phyloP scores from a whole-genome alignment of 2,329 filamentous ascomycete genomes.

The Penicillium corylophilum region DNA sequence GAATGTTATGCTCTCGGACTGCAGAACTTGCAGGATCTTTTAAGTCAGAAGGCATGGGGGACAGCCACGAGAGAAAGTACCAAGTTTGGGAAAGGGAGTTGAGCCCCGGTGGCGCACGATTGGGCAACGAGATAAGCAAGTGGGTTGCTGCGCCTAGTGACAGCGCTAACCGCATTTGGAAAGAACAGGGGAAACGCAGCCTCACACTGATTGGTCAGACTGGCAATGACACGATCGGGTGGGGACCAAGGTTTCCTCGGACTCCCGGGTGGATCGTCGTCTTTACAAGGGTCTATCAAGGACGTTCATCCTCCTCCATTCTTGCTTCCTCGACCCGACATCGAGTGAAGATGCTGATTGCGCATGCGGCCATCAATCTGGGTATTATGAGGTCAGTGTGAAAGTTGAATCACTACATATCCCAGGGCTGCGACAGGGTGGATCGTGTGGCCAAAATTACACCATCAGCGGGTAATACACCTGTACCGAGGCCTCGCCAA shows the following conservation, averaged over 20 bases:
- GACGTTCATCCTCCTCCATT: background rate
- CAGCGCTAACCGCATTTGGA: constrained; percentile 7
- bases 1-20: background rate
- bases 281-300: constrained; percentile 17
- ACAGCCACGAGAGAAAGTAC: background rate
- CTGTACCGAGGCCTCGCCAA: constrained; percentile 6
- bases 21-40: background rate
- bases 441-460: constrained; percentile 8
- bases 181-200: constrained; percentile 7
- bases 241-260: constrained; percentile 15
- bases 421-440: background rate
- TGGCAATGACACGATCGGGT: constrained; percentile 20
- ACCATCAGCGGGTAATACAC: constrained; percentile 6
- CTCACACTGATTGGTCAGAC: constrained; percentile 14
- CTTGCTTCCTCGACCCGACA: constrained; percentile 6
- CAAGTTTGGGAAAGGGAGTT: background rate
- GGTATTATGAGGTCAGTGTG: background rate
- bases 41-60: no score
- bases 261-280: constrained; percentile 12
- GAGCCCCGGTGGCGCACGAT: constrained; percentile 5
- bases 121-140: constrained; percentile 25
- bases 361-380: background rate
- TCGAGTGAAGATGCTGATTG: constrained; percentile 13
- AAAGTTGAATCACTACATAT: background rate
- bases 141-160: constrained; percentile 15